Evolutionary conservation across 2,329 filamentous ascomycete species (phyloP), one percentile per base, ranked within the genome.

Genomic region (Cladosporium sphaerospermum): DNA sequence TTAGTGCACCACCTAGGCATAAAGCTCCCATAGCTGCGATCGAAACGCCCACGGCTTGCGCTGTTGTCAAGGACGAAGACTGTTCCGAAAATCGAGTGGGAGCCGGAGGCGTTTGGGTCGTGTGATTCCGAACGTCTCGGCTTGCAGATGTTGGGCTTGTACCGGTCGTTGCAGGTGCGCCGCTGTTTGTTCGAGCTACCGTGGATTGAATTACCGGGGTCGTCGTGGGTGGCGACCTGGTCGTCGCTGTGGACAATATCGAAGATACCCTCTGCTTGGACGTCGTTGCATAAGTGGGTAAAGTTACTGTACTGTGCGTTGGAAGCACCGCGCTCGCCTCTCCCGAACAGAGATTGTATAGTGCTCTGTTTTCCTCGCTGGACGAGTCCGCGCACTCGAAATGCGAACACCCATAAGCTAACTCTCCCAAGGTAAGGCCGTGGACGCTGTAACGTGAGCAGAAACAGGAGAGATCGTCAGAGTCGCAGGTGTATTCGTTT

Each of bases 401-500:
- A 10, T 52, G 18, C 9, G 57, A 49, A 45, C 59, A 61, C 6
- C 44, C 41, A 10, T 58, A 49, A 1, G 62, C 66, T 5, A 67
- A 54, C 53, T 70, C 67, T 23, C 67, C 67, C 9, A 70, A 54
- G 2, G 65, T 65, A 46, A 58, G 64, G 10, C 65, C 65, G 34
- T 62, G 36, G 10, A 56, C 52, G 56, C 64, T 65, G 55, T 68
- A 68, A 28, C 57, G 37, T 18, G 59, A 60, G 55, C 67, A 69
- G 8, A 69, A 51, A 51, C 67, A 69, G 2, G 53, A 48, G 9
- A 63, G 48, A 41, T 64, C 59, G 42, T 53, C 48, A 4, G 31
- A 23, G n/a, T 28, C 18, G 43, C 51, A 53, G 8, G 37, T 23
- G 28, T 42, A 47, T n/a, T 10, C 51, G 14, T 43, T 42, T 9